These are phyloP conservation scores for Saccharomycopsis javanensis DNA, from an alignment of 805 yeast genomes.

Conservation along the genomic window DNA sequence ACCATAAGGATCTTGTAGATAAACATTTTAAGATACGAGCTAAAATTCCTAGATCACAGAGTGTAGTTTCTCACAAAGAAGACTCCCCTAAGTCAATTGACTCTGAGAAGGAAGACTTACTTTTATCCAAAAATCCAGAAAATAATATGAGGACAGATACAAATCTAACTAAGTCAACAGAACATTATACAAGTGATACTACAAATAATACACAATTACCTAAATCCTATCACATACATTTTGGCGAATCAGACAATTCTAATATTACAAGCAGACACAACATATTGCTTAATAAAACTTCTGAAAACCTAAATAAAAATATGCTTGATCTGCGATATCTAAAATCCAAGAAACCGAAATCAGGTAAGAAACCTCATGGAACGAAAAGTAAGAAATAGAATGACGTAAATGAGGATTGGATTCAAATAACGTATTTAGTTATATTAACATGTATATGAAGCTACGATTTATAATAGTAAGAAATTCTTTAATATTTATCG, in stretches of 20 bases:
- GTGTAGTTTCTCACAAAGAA: neutral
- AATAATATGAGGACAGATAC: neutral
- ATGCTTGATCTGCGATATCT: neutral
- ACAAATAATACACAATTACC: too few relatives aligned
- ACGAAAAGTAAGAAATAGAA: neutral
- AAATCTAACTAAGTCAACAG: too few relatives aligned
- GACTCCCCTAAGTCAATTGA: neutral
- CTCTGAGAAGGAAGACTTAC: neutral
- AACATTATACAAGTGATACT: too few relatives aligned
- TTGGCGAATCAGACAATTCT: too few relatives aligned
- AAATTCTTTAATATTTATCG: too few relatives aligned
- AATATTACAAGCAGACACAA: too few relatives aligned
- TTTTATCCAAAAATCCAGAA: too few relatives aligned
- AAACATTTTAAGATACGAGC: slow-evolving; percentile 6
- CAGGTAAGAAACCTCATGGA: neutral
- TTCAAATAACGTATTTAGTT: neutral
- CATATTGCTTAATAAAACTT: neutral
- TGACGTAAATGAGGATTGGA: neutral
- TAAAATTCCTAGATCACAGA: neutral
- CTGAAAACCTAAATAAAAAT: neutral
- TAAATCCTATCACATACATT: too few relatives aligned
- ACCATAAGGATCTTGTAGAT: slow-evolving; percentile 24
- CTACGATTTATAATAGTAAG: too few relatives aligned
- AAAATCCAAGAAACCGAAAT: neutral
- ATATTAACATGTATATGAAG: neutral